Conservation (phyloP, 2,329 filamentous ascomycete species). For the Diaporthe capsici region DNA sequence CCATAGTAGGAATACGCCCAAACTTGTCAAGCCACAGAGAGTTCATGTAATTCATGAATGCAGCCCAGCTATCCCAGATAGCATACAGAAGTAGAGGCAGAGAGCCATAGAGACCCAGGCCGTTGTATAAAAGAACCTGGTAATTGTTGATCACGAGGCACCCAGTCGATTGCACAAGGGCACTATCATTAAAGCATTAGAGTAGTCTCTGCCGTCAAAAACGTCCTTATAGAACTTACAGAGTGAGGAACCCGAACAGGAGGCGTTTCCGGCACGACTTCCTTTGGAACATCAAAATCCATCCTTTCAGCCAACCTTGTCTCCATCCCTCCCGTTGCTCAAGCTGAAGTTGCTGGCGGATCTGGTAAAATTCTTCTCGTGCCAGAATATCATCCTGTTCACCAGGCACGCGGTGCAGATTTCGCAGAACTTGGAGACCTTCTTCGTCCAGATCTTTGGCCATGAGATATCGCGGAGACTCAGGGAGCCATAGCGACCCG, state of each 20-base stretch:
- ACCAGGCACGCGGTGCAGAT: background rate
- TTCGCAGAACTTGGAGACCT: background rate
- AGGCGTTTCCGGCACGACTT: background rate
- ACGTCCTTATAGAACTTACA: background rate
- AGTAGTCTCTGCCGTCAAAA: too few species aligned
- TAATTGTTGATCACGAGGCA: constrained; percentile 12
- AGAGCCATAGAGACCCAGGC: constrained; percentile 15
- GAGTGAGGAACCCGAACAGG: background rate
- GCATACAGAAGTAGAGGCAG: constrained; percentile 35
- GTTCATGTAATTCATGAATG: constrained; percentile 35
- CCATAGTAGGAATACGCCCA: constrained; percentile 14
- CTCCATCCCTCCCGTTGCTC: constrained; percentile 6
- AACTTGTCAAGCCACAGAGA: constrained; percentile 26
- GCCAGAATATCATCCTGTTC: background rate
- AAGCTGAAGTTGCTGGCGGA: constrained; percentile 6
- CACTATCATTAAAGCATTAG: background rate
- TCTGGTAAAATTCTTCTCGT: constrained; percentile 4
- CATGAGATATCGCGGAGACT: constrained; percentile 17
- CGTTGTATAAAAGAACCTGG: background rate
- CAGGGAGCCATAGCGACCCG: background rate
- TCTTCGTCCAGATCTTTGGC: constrained; percentile 1
- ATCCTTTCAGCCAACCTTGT: constrained; percentile 9
- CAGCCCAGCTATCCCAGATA: constrained; percentile 36
- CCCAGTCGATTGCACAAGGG: constrained; percentile 8
- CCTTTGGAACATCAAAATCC: background rate